Evolutionary conservation across 2,329 filamentous ascomycete genomes (phyloP).

Genomic region (Exophiala sp.): DNA sequence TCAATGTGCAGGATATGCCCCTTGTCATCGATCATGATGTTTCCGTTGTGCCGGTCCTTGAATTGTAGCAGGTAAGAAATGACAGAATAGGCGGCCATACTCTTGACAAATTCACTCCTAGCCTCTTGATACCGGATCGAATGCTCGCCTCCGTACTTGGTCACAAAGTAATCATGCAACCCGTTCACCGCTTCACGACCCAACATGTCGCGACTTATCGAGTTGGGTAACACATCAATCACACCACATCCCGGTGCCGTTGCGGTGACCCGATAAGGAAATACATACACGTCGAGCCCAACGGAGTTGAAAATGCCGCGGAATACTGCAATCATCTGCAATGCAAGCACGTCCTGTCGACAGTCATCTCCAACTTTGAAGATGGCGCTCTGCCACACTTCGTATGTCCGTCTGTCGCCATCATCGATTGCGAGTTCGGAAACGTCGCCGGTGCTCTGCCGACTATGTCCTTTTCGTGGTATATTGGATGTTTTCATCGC

Average conservation of each 20-base stretch:
- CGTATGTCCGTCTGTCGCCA: constrained; percentile 55
- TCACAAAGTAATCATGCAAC: constrained; percentile 96
- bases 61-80: constrained; percentile 97
- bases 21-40: constrained; percentile 98
- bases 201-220: constrained; percentile 97
- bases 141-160: constrained; percentile 95
- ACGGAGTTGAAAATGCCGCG: constrained; percentile 94
- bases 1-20: constrained; percentile 98
- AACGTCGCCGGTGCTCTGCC: constrained; percentile 23
- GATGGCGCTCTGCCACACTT: constrained; percentile 98
- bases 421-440: constrained; percentile 18
- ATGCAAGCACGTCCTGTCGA: constrained; percentile 88
- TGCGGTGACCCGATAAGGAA: constrained; percentile 93
- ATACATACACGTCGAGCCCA: constrained; percentile 93
- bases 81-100: constrained; percentile 96
- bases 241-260: constrained; percentile 97
- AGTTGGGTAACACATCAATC: constrained; percentile 96
- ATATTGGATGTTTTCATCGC: constrained; percentile 36
- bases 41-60: constrained; percentile 98
- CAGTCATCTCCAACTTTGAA: constrained; percentile 99
- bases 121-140: constrained; percentile 92
- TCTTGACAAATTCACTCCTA: constrained; percentile 96
- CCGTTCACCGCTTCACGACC: constrained; percentile 97
- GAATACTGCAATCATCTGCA: constrained; percentile 98
- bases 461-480: constrained; percentile 25